Conservation (phyloP, 2,329 filamentous ascomycete genomes). For the Teratosphaeria zuluensis region DNA sequence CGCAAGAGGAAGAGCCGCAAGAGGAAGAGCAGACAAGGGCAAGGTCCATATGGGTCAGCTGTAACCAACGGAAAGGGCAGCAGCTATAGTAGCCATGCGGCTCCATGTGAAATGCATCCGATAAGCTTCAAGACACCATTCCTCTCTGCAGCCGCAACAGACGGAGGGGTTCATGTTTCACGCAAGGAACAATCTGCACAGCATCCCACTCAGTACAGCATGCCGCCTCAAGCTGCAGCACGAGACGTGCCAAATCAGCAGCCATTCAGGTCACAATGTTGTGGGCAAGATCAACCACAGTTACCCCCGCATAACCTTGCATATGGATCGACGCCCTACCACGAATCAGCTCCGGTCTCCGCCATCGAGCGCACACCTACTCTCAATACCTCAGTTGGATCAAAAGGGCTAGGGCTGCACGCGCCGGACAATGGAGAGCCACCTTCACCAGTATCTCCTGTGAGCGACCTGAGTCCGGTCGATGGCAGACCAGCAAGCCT, state of each 20-base stretch:
- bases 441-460: constrained; percentile 2
- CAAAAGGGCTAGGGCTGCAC: background rate
- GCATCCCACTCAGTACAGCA: background rate
- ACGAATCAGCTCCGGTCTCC: background rate
- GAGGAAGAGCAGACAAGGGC: constrained; percentile 1
- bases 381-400: background rate
- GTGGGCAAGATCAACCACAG: background rate
- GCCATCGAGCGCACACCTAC: background rate
- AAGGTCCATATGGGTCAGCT: constrained; percentile 6
- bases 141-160: background rate
- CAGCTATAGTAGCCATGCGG: constrained; percentile 1
- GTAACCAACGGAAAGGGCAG: constrained; percentile 4
- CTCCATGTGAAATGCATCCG: constrained; percentile 4
- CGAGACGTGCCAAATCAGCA: background rate
- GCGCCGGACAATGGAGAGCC: background rate
- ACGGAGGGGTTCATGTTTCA: background rate
- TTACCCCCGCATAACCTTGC: background rate
- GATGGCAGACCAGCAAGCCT: constrained; percentile 2
- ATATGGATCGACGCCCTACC: background rate
- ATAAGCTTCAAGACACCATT: constrained; percentile 2
- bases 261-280: background rate
- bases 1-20: constrained; percentile 3
- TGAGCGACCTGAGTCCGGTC: constrained; percentile 2
- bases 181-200: background rate
- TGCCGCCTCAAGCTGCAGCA: background rate